Evolutionary conservation across 768 basidiomycete species (phyloP).

Genomic region (Pulveroboletus sp.): DNA sequence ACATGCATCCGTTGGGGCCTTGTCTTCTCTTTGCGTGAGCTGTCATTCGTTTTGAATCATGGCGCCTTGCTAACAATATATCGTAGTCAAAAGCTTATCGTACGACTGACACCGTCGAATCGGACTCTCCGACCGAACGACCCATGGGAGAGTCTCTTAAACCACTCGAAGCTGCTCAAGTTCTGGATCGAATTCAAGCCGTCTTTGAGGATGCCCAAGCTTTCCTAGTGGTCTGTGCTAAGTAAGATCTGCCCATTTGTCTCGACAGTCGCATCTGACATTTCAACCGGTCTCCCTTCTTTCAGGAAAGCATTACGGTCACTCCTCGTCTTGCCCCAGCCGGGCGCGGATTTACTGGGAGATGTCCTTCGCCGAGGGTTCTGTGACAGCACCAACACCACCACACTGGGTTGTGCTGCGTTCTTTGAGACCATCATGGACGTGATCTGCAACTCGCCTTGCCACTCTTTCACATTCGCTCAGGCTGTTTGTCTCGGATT

Average conservation of each 20-base stretch:
- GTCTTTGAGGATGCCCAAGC: conserved; percentile 61
- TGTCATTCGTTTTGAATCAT: background rate
- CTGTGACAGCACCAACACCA: conserved; percentile 53
- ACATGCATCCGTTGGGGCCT: conserved; percentile 78
- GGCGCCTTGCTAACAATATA: background rate
- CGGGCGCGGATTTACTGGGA: conserved; percentile 54
- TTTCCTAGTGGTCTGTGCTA: conserved; percentile 53
- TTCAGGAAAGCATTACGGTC: conserved; percentile 73
- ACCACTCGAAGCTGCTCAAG: conserved; percentile 48
- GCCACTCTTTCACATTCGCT: conserved; percentile 65
- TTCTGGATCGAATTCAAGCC: conserved; percentile 66
- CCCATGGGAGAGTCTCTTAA: conserved; percentile 47
- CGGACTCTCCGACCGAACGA: conserved; percentile 64
- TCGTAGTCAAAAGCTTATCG: conserved; percentile 77
- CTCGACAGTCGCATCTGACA: background rate
- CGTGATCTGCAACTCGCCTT: conserved; percentile 52
- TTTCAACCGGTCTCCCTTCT: conserved; percentile 1
- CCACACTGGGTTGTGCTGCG: conserved; percentile 50
- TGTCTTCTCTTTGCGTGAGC: conserved; percentile 87
- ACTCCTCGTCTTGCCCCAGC: conserved; percentile 56
- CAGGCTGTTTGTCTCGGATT: conserved; percentile 77
- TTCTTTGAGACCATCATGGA: conserved; percentile 83
- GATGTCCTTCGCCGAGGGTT: conserved; percentile 71
- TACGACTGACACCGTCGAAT: conserved; percentile 50
- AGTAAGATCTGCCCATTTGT: conserved; percentile 46